Evolutionary conservation across 2,329 filamentous ascomycete species (phyloP), one percentile per base, ranked within the genome.

Genomic region (Atkinsonella texensis): DNA sequence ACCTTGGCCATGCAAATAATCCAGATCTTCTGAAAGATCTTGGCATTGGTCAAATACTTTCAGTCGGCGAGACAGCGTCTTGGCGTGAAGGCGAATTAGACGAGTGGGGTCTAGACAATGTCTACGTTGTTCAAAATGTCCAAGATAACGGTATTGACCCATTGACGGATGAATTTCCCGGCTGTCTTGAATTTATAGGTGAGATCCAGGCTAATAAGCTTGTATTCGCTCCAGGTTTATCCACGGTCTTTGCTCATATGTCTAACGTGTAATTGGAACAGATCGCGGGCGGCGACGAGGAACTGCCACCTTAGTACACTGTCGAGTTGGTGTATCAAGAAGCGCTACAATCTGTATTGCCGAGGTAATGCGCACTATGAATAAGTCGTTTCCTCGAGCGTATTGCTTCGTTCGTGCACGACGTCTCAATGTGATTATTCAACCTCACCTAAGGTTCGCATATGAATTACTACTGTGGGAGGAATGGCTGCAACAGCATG

Each of bases 341-440:
- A 95, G 89, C 56, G 93, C 93, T 12, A 98, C 91, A 1, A 96
- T 98, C 55, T 97, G 93, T 65, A 98, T 98, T 61, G 93, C 93
- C n/a, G 90, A 97, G 68, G 89, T 97, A 38, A 98, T 98, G 93
- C 83, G 84, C 38, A 76, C 84, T 28, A 69, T 89, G 59, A 76
- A 81, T 20, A 71, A 96, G 57, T 93, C 89, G 0, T 91, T 97
- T 60, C 89, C 93, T 12, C 80, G 87, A 51, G 93, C 93, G 53
- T 98, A 98, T 68, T 97, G 93, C 67, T 97, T 91, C 66, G 93
- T 98, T 39, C 84, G 93, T 33, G 93, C 93, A 18, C 80, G 93
- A 50, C 79, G 93, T 54, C 74, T 98, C 46, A 98, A 98, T 63
- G 93, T 98, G 49, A 98, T 98, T 57, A 97, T 98, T 57, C 93